Evolutionary conservation across 2,329 filamentous ascomycete species (phyloP), one percentile per base, ranked within the genome.

Genomic region (Coniochaeta hoffmannii): DNA sequence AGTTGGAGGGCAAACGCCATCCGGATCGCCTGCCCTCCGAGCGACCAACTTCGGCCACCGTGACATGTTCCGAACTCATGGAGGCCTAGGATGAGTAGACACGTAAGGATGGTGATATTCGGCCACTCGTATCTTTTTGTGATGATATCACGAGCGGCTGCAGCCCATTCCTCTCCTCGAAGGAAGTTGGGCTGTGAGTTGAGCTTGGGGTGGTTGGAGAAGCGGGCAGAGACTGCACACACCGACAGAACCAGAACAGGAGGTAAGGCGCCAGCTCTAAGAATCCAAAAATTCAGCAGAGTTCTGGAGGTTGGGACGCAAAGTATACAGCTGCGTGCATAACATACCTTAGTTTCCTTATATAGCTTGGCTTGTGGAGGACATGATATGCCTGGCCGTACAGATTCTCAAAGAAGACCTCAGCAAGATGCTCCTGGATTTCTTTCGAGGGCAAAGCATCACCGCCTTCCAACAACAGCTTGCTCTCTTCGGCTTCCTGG

Each of bases 1-100:
- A 99, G 75, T 68, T 97, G 93, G 49, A 99, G 76, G 14, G 94
- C 94, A 70, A 96, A 97, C 9, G 93, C 94, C 94, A 97, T 97
- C 36, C 94, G 83, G 65, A 96, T 91, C 14, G 93, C 94, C 76
- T 96, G 92, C 1, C 94, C 94, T 17, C 92, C 92, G 60, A 97
- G 83, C 57, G 95, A 90, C 94, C 94, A 99, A 68, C 92, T 97
- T 61, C 93, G 83, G 14, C 92, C 93, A 56, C 94, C 94, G 68
- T 97, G 93, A 66, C 94, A 97, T 12, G 93, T 97, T 55, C 94
- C 94, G 64, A 97, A 97, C 65, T 97, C 93, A 68, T 99, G 93
- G 35, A 99, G 77, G 3, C 91, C 92, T 15, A 97, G 79, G 17
- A 97, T 82, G 9, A 97, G 71, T 58, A 96, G 87, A 50, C 93